Conservation (phyloP, 2,329 filamentous ascomycete species). For the Colletotrichum tofieldiae region DNA sequence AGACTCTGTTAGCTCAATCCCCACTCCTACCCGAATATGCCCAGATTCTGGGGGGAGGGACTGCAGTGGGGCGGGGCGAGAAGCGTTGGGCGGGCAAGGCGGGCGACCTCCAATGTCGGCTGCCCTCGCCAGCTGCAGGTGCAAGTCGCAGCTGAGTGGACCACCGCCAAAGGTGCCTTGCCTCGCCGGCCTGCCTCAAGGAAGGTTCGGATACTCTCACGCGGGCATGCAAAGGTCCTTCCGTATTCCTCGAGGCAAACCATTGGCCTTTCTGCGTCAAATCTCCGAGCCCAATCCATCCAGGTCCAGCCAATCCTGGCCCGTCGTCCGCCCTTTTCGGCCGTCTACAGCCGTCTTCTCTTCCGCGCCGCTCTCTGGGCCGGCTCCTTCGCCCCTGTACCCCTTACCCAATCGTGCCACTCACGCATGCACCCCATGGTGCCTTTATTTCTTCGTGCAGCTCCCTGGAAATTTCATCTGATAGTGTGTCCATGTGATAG, state of each 20-base stretch:
- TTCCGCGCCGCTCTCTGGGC: background rate
- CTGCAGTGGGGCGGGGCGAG: constrained; percentile 24
- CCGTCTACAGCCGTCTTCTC: constrained; percentile 4
- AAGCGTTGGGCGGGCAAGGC: constrained; percentile 23
- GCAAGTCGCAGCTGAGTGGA: background rate
- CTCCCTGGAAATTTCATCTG: background rate
- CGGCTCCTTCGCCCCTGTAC: background rate
- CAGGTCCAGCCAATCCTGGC: constrained; percentile 24
- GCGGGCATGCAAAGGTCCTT: constrained; percentile 13
- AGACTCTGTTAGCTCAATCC: constrained; percentile 12
- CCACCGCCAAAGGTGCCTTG: background rate
- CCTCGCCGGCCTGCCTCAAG: background rate
- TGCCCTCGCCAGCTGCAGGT: constrained; percentile 14
- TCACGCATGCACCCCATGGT: background rate
- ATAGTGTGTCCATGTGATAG: constrained; percentile 18
- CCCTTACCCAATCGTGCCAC: constrained; percentile 5
- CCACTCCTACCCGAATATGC: constrained; percentile 27
- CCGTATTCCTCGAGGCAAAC: constrained; percentile 16
- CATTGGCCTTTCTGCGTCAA: constrained; percentile 37
- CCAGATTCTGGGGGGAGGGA: constrained; percentile 20
- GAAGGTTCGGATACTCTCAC: constrained; percentile 2
- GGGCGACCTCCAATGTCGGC: constrained; percentile 26
- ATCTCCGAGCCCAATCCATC: constrained; percentile 34
- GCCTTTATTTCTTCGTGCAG: constrained; percentile 4
- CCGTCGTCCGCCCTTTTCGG: constrained; percentile 17